Evolutionary conservation across 1,139 yeast species (phyloP).

Genomic region (Suhomyces atakaporum): DNA sequence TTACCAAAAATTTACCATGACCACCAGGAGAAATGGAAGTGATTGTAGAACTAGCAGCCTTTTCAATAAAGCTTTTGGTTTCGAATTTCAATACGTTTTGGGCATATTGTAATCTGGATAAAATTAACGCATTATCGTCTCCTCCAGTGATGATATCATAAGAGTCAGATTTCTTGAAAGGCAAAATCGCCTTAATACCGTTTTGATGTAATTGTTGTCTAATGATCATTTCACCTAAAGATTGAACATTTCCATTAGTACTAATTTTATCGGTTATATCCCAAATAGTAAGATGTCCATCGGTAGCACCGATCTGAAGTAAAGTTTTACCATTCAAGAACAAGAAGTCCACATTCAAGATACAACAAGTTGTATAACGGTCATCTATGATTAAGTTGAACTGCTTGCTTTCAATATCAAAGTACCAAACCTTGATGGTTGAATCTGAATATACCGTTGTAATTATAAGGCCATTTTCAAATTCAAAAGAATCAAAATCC

Average conservation of each 20-base stretch:
- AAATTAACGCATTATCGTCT: conserved; percentile 78
- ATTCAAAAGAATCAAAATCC: conserved; percentile 63
- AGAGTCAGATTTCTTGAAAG: conserved; percentile 18
- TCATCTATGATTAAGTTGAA: conserved; percentile 52
- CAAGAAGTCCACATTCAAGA: conserved; percentile 60
- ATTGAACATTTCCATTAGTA: conserved; percentile 4
- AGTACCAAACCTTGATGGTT: conserved; percentile 64
- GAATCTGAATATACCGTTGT: conserved; percentile 87
- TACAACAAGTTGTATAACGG: conserved; percentile 71
- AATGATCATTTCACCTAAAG: conserved; percentile 30
- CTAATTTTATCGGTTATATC: conserved; percentile 33
- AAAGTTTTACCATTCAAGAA: conserved; percentile 27
- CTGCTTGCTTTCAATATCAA: conserved; percentile 31
- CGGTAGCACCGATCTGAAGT: conserved; percentile 71
- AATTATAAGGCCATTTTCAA: conserved; percentile 49
- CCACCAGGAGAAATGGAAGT: conserved; percentile 55
- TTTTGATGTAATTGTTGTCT: conserved; percentile 75
- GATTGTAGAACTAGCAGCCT: conserved; percentile 86
- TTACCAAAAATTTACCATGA: conserved; percentile 37
- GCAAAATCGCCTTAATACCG: conserved; percentile 62
- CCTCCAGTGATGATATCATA: conserved; percentile 72
- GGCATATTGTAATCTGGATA: conserved; percentile 36
- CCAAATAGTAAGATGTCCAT: conserved; percentile 75
- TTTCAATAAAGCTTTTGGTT: conserved; percentile 35
- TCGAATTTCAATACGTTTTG: conserved; percentile 19